A percentile compares a stretch with the other conserved stretches of the same genome.
These are phyloP conservation scores for Boletus bicolor DNA, from an alignment of 768 basidiomycete genomes.

Conservation along the genomic window DNA sequence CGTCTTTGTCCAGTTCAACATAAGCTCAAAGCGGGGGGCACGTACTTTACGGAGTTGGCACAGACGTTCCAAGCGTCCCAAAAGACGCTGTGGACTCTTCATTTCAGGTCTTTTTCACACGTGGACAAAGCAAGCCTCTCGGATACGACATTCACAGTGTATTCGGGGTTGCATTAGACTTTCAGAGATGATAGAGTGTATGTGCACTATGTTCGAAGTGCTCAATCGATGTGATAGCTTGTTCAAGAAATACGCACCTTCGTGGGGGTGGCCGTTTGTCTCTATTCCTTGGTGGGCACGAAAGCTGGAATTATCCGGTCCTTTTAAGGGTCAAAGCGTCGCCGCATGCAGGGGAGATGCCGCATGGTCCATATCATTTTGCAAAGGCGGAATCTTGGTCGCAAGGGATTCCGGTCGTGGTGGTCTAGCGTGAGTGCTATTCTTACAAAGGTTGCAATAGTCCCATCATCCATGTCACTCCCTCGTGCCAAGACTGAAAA, in stretches of 20 bases:
- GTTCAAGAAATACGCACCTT: neutral
- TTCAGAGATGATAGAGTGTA: neutral
- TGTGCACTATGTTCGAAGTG: neutral
- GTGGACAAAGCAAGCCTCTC: constrained; percentile 1
- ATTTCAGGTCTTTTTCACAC: neutral
- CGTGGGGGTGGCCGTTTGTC: neutral
- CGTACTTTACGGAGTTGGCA: neutral
- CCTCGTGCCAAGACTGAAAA: too few relatives aligned
- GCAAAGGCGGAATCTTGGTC: neutral
- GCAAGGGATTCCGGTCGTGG: neutral
- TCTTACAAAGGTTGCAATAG: too few relatives aligned
- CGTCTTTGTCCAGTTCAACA: neutral
- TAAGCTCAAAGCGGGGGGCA: constrained; percentile 6
- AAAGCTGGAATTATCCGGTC: neutral
- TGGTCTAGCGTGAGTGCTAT: too few relatives aligned
- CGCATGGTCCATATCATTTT: neutral
- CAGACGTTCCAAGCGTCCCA: neutral
- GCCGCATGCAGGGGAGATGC: neutral
- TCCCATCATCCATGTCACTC: too few relatives aligned
- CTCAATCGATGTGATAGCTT: neutral
- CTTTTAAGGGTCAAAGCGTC: neutral
- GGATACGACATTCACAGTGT: neutral
- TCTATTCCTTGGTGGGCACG: neutral
- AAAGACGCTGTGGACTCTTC: neutral
- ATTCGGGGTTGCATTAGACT: neutral